A percentile compares a stretch with the other conserved stretches of the same genome.
Evolutionary conservation across 306 rosid genomes (phyloP).

Genomic region (Biancaea sappan): DNA sequence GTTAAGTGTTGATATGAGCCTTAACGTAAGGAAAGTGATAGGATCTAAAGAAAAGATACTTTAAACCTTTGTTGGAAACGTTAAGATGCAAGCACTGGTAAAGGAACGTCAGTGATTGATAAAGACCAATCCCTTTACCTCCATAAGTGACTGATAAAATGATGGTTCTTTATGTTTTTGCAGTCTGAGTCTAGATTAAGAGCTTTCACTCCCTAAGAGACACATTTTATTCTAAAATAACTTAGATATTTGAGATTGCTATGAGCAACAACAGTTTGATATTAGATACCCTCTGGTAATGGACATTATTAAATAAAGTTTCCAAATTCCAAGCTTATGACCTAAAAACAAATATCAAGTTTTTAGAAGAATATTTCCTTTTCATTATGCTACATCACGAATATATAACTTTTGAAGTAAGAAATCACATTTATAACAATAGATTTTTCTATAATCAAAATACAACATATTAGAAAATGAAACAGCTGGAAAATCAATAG

Average conservation of each 20-base stretch:
- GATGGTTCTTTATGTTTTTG: background rate
- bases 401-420: no score
- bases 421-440: no score
- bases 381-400: no score
- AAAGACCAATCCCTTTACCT: background rate
- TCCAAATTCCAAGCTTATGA: no score
- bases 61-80: background rate
- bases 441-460: no score
- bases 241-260: background rate
- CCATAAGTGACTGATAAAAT: background rate
- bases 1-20: background rate
- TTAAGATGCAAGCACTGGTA: background rate
- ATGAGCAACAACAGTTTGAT: background rate
- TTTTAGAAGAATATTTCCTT: no score
- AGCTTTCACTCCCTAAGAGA: background rate
- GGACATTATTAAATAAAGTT: no score
- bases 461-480: no score
- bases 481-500: background rate
- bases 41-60: background rate
- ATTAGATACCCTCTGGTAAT: no score
- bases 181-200: background rate
- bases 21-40: background rate
- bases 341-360: no score
- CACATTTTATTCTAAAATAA: no score
- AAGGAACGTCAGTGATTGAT: background rate